Conservation (phyloP, 2,329 filamentous ascomycete genomes). For the Kalmusia sp. region DNA sequence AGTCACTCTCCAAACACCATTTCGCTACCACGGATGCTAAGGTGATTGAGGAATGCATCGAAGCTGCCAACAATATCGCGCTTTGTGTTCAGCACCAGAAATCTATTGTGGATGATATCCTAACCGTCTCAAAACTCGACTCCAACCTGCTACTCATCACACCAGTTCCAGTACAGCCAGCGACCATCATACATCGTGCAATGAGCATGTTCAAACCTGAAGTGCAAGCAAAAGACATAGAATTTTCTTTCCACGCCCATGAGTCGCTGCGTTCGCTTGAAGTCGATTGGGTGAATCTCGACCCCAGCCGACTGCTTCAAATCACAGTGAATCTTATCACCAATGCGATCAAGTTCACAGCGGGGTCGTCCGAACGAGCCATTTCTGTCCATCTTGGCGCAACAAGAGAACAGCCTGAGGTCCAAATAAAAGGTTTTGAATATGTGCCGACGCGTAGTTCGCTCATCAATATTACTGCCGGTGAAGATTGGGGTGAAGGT, state of each 20-base stretch:
- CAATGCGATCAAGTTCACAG: constrained; percentile 57
- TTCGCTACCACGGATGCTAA: constrained; percentile 23
- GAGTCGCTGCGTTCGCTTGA: constrained; percentile 40
- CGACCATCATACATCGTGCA: constrained; percentile 40
- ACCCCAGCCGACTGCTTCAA: constrained; percentile 52
- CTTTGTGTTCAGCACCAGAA: constrained; percentile 45
- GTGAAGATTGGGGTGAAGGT: constrained; percentile 37
- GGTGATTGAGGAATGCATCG: constrained; percentile 32
- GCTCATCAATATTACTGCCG: constrained; percentile 23
- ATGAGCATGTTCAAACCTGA: constrained; percentile 50
- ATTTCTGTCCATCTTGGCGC: constrained; percentile 50
- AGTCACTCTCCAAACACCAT: constrained; percentile 26
- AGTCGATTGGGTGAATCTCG: constrained; percentile 51
- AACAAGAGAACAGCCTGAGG: constrained; percentile 38
- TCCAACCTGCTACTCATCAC: constrained; percentile 40
- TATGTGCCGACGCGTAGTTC: constrained; percentile 32
- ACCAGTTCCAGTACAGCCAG: constrained; percentile 48
- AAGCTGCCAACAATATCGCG: constrained; percentile 50
- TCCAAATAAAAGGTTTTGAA: constrained; percentile 26
- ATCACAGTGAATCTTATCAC: constrained; percentile 53
- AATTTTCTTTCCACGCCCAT: constrained; percentile 40
- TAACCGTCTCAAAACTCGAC: constrained; percentile 43
- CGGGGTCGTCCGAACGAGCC: constrained; percentile 37
- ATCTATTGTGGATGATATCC: constrained; percentile 42
- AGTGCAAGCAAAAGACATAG: constrained; percentile 36